A percentile compares a stretch with the other conserved stretches of the same genome.
Conservation (phyloP, 106 monocot genomes). For the Dactylorhiza incarnata region DNA sequence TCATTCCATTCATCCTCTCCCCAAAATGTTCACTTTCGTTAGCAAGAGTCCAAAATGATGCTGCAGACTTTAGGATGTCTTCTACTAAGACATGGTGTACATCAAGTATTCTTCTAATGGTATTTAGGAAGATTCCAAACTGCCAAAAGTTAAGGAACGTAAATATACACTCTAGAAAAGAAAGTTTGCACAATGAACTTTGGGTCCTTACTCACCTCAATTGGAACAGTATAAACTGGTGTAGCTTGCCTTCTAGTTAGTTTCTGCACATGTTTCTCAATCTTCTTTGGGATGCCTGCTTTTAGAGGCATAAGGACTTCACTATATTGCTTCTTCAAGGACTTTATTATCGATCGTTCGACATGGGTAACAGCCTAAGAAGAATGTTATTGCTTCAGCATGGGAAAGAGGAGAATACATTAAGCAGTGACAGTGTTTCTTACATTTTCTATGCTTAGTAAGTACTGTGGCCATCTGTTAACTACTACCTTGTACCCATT, state of each 20-base stretch:
- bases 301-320: slow-evolving; percentile 65
- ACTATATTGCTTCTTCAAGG: slow-evolving; percentile 74
- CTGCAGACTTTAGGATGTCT: slow-evolving; percentile 58
- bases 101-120: slow-evolving; percentile 77
- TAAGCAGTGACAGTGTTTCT: slow-evolving; percentile 8
- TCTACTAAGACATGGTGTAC: slow-evolving; percentile 60
- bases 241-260: slow-evolving; percentile 60
- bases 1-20: slow-evolving; percentile 73
- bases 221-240: slow-evolving; percentile 46
- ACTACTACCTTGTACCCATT: slow-evolving; percentile 71
- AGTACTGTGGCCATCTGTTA: slow-evolving; percentile 92
- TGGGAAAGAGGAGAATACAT: background rate
- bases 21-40: slow-evolving; percentile 49
- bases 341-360: slow-evolving; percentile 57
- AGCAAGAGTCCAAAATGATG: slow-evolving; percentile 31
- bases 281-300: slow-evolving; percentile 73
- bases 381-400: background rate
- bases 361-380: slow-evolving; percentile 61
- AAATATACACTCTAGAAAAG: slow-evolving; percentile 3
- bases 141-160: slow-evolving; percentile 18
- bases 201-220: slow-evolving; percentile 44
- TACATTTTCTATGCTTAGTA: slow-evolving; percentile 71
- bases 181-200: background rate
- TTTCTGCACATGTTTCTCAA: slow-evolving; percentile 94
- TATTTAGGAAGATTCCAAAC: slow-evolving; percentile 84